These are phyloP conservation scores for Aspergillus puulaauensis DNA, from an alignment of 2,329 filamentous ascomycete genomes.

Conservation along the genomic window DNA sequence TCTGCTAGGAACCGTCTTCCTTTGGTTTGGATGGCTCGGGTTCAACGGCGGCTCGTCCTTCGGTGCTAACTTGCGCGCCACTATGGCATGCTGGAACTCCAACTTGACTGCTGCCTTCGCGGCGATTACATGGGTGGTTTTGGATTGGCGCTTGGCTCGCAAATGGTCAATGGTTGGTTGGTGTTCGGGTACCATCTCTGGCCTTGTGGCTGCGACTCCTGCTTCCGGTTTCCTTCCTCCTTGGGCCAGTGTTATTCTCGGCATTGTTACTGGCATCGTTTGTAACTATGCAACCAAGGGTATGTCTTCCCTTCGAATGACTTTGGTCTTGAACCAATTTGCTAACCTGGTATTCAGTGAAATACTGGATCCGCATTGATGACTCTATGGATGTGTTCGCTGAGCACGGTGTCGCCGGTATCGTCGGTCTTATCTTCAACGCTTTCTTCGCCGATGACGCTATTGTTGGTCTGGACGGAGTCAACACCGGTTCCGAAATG, in stretches of 20 bases:
- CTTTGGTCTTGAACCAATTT: neutral
- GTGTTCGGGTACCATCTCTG: constrained; percentile 85
- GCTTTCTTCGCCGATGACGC: constrained; percentile 74
- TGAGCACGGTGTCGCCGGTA: constrained; percentile 82
- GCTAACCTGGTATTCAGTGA: constrained; percentile 46
- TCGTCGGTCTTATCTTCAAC: constrained; percentile 76
- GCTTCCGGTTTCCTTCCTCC: constrained; percentile 75
- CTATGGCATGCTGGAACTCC: constrained; percentile 98
- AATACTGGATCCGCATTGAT: constrained; percentile 76
- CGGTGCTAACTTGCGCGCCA: constrained; percentile 87
- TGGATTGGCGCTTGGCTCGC: constrained; percentile 89
- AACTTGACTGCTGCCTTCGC: constrained; percentile 91
- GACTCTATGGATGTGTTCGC: constrained; percentile 90
- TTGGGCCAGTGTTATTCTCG: constrained; percentile 62
- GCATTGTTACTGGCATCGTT: constrained; percentile 62
- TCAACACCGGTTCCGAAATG: constrained; percentile 45
- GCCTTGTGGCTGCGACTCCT: constrained; percentile 83
- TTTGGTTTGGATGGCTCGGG: constrained; percentile 98
- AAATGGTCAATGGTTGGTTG: constrained; percentile 96
- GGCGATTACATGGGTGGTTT: constrained; percentile 88
- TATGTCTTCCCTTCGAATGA: constrained; percentile 48
- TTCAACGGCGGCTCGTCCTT: constrained; percentile 98
- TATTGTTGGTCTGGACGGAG: constrained; percentile 72
- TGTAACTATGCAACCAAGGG: constrained; percentile 88
- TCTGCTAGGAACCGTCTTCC: constrained; percentile 88